Evolutionary conservation across 495 filamentous ascomycete species (phyloP), one percentile per base, ranked within the genome.

Genomic region (Hypoxylon trugodes): DNA sequence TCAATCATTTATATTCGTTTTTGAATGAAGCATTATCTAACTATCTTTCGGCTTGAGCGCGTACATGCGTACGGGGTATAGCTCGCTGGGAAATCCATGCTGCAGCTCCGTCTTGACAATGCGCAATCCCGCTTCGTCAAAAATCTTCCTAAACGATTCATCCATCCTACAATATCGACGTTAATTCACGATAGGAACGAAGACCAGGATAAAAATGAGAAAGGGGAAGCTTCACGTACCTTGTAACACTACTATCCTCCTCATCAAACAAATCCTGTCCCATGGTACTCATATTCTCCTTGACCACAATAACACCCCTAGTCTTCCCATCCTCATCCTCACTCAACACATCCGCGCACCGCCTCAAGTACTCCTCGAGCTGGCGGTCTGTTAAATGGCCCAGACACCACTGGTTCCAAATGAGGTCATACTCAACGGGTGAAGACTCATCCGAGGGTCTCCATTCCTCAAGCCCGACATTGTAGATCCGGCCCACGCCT

Each of bases 321-420:
- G 42, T 36, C 45, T 61, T 61, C 0, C 72, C 76, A 15, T 62
- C 74, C 16, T 77, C 73, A 6, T 22, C 62, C 1, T 73, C 69
- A 7, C 75, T 80, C 45, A 96, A 57, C 0, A 79, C 83, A 0
- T 66, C 63, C 33, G 76, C 81, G 68, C 91, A 91, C 32, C 89
- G 78, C 60, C 74, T 53, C 7, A 97, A 74, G 57, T 88, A 96
- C 10, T 71, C 79, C 16, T 87, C 83, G 16, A 97, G 72, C 74
- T 96, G 86, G 32, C 67, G 68, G 76, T 96, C 94, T n/a, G 86
- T 93, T 48, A 97, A 75, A 71, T 97, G 89, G 12, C 92, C 91
- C n/a, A 96, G 75, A 76, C 93, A 97, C 93, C 93, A 96, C 75
- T 97, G 94, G 42, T 85, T 90, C 83, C 86, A 89, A 65, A 90